Evolutionary conservation across 306 rosid species (phyloP).

Genomic region (Medicago lupulina): DNA sequence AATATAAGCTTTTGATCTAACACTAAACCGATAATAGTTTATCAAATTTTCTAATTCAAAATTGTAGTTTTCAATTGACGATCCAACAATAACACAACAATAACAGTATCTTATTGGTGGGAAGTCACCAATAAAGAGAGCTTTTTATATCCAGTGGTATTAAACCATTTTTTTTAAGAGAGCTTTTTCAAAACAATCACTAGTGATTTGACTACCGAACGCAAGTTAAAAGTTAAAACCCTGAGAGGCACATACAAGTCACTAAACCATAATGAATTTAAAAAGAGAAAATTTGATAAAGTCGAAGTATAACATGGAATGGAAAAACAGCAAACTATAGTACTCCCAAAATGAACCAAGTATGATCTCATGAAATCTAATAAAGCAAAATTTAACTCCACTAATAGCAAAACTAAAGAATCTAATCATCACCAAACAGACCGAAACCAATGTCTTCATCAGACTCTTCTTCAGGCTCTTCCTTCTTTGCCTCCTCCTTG

Average conservation of each 20-base stretch:
- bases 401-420: not conserved
- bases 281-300: not conserved
- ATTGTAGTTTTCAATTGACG: not conserved
- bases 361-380: not conserved
- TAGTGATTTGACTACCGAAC: not conserved
- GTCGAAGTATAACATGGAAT: not conserved
- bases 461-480: constrained; percentile 17
- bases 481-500: constrained; percentile 25
- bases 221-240: not conserved
- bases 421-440: constrained; percentile 20
- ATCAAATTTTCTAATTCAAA: not conserved
- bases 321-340: not conserved
- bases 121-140: too few relatives aligned
- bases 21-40: not conserved
- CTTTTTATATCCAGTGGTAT: not conserved
- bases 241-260: not conserved
- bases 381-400: not conserved
- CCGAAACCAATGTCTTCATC: constrained; percentile 5
- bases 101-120: not conserved
- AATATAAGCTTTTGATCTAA: not conserved
- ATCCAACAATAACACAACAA: not conserved
- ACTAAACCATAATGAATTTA: not conserved
- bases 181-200: not conserved
- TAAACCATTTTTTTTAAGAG: too few relatives aligned
- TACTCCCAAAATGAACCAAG: not conserved